These are phyloP conservation scores for Arctium minus DNA, from an alignment of 129 eudicot genomes.

Conservation along the genomic window DNA sequence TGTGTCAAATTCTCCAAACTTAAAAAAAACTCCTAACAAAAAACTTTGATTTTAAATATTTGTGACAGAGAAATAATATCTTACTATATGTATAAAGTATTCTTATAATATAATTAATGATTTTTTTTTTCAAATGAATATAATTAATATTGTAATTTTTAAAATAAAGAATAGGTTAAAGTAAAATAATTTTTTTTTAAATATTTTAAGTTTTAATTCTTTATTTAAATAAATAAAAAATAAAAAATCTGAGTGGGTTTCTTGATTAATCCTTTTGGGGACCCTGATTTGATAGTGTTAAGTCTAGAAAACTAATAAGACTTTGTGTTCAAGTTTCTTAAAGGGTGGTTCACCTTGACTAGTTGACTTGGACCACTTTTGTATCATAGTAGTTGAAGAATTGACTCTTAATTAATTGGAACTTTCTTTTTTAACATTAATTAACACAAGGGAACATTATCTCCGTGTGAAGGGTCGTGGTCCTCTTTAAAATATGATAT, in stretches of 20 bases:
- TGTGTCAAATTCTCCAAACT: no score
- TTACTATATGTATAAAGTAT: no score
- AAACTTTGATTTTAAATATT: no score
- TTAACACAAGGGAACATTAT: not conserved
- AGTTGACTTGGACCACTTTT: slow-evolving; percentile 14
- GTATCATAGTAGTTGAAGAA: slow-evolving; percentile 1
- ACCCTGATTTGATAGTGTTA: not conserved
- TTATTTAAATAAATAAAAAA: not conserved
- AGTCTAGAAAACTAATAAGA: not conserved
- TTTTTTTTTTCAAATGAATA: no score
- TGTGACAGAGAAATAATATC: no score
- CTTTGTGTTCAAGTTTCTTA: slow-evolving; percentile 17
- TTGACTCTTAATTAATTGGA: not conserved
- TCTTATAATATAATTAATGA: no score
- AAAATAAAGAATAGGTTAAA: no score
- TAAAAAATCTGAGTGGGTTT: slow-evolving; percentile 9
- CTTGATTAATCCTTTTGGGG: slow-evolving; percentile 4
- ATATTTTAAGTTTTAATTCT: not conserved
- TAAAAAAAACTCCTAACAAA: no score
- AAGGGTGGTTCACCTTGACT: slow-evolving; percentile 8
- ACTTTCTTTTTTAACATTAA: not conserved
- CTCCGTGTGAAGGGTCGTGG: not conserved
- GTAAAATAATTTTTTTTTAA: not conserved
- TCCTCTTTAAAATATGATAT: not conserved
- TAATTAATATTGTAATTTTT: no score